Base-by-base conservation (phyloP, 164 flowering plant genomes). In the Vitis labrusca region DNA sequence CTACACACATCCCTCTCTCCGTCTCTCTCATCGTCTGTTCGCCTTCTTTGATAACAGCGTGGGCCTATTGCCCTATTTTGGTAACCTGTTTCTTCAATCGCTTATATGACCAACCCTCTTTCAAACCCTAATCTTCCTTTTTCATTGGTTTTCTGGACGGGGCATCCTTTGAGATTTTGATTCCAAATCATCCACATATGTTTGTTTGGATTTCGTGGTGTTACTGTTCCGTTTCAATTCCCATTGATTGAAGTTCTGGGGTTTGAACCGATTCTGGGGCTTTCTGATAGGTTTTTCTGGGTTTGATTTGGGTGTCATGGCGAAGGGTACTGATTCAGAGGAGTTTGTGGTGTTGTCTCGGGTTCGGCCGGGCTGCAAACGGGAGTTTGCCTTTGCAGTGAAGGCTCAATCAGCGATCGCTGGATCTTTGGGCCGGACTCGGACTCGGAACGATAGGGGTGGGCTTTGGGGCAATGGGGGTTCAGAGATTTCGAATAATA, bases 371-470 rank as follows among this genome's bases (percentile, higher is more conserved):
- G 91, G 96, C 12, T 64, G 78, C 63, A 91, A 91, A 76, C 81
- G 94, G 12, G 97, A 91, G 77, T 82, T 85, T 52, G 85, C 77
- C 52, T 81, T 85, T 16, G 91, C 88, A 32, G 64, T 84, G 87
- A 76, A 82, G 78, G 71, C 73, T 1, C 93, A 83, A 64, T 52
- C 80, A 0, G 83, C 82, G 80, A 73, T 83, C 55, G 51, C 69
- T 53, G 87, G 85, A 10, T 79, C 83, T 0, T 16, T 80, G 50
- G 87, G 88, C 8, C 81, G 88, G 71, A 86, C 85, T 3, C 82
- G 92, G 37, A 74, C 80, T 9, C 70, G 77, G 50, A 80, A 72
- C 71, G 61, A 58, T 4, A 81, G 62, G 67, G 63, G 54, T 59
- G 68, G 29, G 13, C 55, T 16, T 16, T 23, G 32, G 59, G 67